phyloP scores from a whole-genome alignment of 495 filamentous ascomycete genomes.

The Bathelium albidoporum region DNA sequence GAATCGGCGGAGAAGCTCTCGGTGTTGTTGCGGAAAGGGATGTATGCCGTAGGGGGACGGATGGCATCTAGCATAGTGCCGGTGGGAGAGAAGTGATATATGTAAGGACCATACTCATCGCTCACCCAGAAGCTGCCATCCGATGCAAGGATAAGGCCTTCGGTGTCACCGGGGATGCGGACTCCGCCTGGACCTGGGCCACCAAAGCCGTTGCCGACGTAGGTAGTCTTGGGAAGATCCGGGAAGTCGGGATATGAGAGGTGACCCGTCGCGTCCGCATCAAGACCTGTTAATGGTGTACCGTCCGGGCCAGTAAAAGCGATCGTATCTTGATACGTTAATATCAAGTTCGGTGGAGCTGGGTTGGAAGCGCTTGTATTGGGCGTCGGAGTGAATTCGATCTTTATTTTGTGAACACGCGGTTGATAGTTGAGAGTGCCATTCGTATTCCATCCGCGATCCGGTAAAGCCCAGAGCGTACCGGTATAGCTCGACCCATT shows the following conservation, averaged over 20 bases:
- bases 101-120: constrained; percentile 72
- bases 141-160: constrained; percentile 55
- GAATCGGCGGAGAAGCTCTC: constrained; percentile 48
- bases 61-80: constrained; percentile 59
- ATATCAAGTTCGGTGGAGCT: constrained; percentile 51
- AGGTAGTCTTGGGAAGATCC: constrained; percentile 54
- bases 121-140: constrained; percentile 65
- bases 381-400: constrained; percentile 45
- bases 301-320: constrained; percentile 58
- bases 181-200: constrained; percentile 48
- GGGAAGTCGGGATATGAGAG: constrained; percentile 52
- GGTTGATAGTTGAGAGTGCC: constrained; percentile 66
- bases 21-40: constrained; percentile 56
- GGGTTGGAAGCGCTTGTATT: constrained; percentile 46
- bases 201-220: constrained; percentile 66
- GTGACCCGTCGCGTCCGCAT: constrained; percentile 48
- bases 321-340: constrained; percentile 59
- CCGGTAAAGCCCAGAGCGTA: constrained; percentile 55
- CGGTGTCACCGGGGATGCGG: constrained; percentile 54
- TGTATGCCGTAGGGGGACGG: constrained; percentile 53
- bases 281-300: constrained; percentile 59
- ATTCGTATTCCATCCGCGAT: constrained; percentile 69
- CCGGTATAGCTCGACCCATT: constrained; percentile 48
- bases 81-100: constrained; percentile 52
- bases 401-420: constrained; percentile 60